Evolutionary conservation across 108 stramenopile species (phyloP).

Genomic region (Cyclostephanos tholiformis): DNA sequence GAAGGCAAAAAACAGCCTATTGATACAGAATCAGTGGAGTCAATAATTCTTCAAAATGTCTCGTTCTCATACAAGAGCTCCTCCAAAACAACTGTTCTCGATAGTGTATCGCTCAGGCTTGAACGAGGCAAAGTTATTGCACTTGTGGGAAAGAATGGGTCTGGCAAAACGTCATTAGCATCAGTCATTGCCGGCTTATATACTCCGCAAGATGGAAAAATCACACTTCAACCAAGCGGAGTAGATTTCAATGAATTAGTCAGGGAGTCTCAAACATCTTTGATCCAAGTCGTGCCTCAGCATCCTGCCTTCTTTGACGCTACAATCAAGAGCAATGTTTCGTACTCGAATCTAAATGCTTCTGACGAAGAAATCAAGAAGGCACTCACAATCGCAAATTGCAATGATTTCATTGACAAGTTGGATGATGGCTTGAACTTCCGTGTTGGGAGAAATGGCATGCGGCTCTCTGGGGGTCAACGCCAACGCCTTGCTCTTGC

Average conservation of each 20-base stretch:
- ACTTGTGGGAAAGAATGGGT: slow-evolving; percentile 90
- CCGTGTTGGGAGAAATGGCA: slow-evolving; percentile 86
- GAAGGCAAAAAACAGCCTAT: neutral
- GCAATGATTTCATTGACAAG: slow-evolving; percentile 71
- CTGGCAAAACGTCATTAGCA: slow-evolving; percentile 89
- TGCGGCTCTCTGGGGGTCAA: slow-evolving; percentile 92
- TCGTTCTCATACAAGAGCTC: slow-evolving; percentile 66
- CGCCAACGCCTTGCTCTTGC: slow-evolving; percentile 92
- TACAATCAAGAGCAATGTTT: slow-evolving; percentile 77
- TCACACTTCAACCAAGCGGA: slow-evolving; percentile 51
- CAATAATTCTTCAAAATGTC: slow-evolving; percentile 64
- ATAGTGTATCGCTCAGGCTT: slow-evolving; percentile 70
- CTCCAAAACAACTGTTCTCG: slow-evolving; percentile 58
- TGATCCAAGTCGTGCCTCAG: slow-evolving; percentile 95
- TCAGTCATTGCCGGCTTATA: slow-evolving; percentile 91
- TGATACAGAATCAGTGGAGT: slow-evolving; percentile 39
- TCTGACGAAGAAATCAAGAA: slow-evolving; percentile 53
- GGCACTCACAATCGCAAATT: slow-evolving; percentile 67
- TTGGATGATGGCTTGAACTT: slow-evolving; percentile 80
- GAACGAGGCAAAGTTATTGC: slow-evolving; percentile 84
- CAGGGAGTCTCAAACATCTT: slow-evolving; percentile 51
- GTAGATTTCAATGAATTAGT: slow-evolving; percentile 46
- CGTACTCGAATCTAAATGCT: slow-evolving; percentile 68
- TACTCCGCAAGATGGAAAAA: slow-evolving; percentile 57
- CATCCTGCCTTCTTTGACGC: slow-evolving; percentile 79